A percentile compares a stretch with the other conserved stretches of the same genome.
phyloP scores from a whole-genome alignment of 805 yeast genomes.

The Pichia nanzhaoensis region DNA sequence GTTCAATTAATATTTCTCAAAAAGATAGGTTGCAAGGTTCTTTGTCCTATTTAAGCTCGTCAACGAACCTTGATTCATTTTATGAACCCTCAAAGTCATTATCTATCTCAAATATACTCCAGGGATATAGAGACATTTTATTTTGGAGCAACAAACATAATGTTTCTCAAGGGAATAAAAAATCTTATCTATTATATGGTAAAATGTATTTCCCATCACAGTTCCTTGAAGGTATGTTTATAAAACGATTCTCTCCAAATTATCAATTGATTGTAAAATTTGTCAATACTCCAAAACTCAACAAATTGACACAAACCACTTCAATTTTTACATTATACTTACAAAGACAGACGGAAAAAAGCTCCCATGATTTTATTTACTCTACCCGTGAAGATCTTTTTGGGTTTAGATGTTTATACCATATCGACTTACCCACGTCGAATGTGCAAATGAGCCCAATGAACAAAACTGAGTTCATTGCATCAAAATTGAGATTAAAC shows the following conservation, averaged over 20 bases:
- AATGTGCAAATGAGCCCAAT: background rate
- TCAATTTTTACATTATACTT: conserved; percentile 59
- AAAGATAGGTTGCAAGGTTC: conserved; percentile 69
- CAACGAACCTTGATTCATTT: conserved; percentile 42
- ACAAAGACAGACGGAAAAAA: conserved; percentile 59
- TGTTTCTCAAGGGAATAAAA: conserved; percentile 1
- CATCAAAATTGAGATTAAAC: conserved; percentile 6
- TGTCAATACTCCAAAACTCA: conserved; percentile 47
- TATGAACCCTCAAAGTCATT: conserved; percentile 46
- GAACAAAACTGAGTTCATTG: background rate
- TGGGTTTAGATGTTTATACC: conserved; percentile 76
- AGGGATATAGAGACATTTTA: conserved; percentile 46
- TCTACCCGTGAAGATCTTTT: conserved; percentile 78
- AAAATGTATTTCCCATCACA: conserved; percentile 84
- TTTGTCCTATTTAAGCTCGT: conserved; percentile 70
- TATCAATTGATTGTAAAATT: conserved; percentile 70
- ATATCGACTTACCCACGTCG: conserved; percentile 35
- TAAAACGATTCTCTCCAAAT: conserved; percentile 50
- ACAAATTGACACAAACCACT: conserved; percentile 22
- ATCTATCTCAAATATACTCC: conserved; percentile 58
- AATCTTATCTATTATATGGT: conserved; percentile 62
- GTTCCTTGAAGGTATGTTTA: conserved; percentile 79
- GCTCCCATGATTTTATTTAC: conserved; percentile 67
- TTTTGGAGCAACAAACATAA: background rate
- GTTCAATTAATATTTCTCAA: conserved; percentile 65